Conservation (phyloP, 257 asterid species). For the Solanum gracilifrons region DNA sequence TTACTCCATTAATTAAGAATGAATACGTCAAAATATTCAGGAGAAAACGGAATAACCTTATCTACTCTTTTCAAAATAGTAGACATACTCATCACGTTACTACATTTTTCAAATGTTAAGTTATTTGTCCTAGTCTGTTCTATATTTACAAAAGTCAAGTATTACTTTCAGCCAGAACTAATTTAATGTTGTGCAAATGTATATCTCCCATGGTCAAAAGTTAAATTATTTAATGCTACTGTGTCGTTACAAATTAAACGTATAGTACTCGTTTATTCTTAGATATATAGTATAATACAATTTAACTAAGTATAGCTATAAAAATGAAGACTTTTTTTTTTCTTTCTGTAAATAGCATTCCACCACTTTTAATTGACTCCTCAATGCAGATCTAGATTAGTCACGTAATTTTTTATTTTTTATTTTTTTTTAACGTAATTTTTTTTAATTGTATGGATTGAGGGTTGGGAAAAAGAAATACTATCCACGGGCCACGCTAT, state of each 20-base stretch:
- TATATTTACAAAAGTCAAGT: background rate
- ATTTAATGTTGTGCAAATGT: background rate
- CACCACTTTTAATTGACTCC: too few species aligned
- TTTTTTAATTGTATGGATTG: too few species aligned
- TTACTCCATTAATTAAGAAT: background rate
- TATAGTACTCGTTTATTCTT: too few species aligned
- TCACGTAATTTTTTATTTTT: too few species aligned
- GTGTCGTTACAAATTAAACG: background rate
- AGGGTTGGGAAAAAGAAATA: too few species aligned
- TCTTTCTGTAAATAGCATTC: too few species aligned
- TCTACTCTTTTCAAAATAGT: background rate
- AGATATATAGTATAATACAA: too few species aligned
- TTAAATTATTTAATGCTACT: background rate
- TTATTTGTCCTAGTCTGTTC: background rate
- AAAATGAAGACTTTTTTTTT: too few species aligned
- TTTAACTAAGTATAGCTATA: too few species aligned
- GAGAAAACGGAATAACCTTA: background rate
- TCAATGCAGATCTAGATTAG: too few species aligned
- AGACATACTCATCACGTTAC: background rate
- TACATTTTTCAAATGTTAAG: background rate
- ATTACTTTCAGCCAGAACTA: background rate
- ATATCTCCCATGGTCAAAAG: background rate
- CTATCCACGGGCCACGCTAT: too few species aligned
- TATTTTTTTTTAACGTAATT: too few species aligned
- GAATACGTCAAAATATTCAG: background rate